phyloP scores from a whole-genome alignment of 345 rosid genomes.

The Arabis alpina region DNA sequence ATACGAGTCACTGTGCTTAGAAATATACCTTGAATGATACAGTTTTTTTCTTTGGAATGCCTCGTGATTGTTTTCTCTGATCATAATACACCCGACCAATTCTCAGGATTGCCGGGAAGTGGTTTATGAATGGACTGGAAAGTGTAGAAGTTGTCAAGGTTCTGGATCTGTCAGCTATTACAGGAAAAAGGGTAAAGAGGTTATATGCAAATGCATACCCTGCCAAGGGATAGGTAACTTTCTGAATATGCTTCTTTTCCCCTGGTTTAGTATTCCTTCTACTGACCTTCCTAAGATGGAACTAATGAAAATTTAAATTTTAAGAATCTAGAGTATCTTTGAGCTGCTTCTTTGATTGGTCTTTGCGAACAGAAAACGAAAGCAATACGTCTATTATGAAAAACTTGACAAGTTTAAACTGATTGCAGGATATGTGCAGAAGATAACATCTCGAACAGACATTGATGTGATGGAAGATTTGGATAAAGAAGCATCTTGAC shows the following conservation, averaged over 20 bases:
- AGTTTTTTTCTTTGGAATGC: slow-evolving; percentile 11
- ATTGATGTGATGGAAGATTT: slow-evolving; percentile 83
- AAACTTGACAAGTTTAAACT: slow-evolving; percentile 10
- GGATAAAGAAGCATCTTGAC: slow-evolving; percentile 75
- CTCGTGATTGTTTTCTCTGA: slow-evolving; percentile 25
- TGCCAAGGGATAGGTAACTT: slow-evolving; percentile 83
- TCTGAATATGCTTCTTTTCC: background rate
- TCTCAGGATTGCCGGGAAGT: slow-evolving; percentile 83
- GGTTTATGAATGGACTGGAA: slow-evolving; percentile 98
- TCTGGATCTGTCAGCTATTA: slow-evolving; percentile 81
- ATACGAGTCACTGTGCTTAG: background rate
- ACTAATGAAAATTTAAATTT: background rate
- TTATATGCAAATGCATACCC: slow-evolving; percentile 84
- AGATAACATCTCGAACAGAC: slow-evolving; percentile 85
- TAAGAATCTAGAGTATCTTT: slow-evolving; percentile 5
- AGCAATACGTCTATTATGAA: background rate
- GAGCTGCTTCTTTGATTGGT: slow-evolving; percentile 24
- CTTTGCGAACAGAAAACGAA: background rate
- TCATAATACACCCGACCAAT: background rate
- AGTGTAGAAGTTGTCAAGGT: slow-evolving; percentile 93
- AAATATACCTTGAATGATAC: background rate
- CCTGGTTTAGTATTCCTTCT: background rate
- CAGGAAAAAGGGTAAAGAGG: slow-evolving; percentile 85
- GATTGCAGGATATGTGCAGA: slow-evolving; percentile 86
- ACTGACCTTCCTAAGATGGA: background rate